phyloP scores from a whole-genome alignment of 176 grass and related monocot genomes.

The Oryza coarctata region DNA sequence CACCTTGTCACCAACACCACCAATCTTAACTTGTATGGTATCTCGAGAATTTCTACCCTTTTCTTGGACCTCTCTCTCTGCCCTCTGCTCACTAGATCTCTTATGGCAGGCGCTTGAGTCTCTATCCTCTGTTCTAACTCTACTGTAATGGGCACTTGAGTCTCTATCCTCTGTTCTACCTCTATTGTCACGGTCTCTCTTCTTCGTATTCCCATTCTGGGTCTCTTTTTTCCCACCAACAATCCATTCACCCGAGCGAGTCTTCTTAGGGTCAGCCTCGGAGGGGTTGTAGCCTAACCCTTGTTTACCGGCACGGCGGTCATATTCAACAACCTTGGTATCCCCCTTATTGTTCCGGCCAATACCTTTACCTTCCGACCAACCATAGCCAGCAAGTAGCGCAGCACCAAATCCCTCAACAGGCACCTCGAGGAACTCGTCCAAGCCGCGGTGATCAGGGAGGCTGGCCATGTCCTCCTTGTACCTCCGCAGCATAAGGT shows the following conservation, averaged over 20 bases:
- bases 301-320: constrained; percentile 55
- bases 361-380: constrained; percentile 75
- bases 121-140: constrained; percentile 32
- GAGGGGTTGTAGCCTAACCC: constrained; percentile 78
- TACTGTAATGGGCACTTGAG: constrained; percentile 17
- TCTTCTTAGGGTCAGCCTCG: constrained; percentile 69
- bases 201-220: constrained; percentile 48
- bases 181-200: constrained; percentile 41
- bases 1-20: constrained; percentile 28
- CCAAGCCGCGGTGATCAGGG: constrained; percentile 68
- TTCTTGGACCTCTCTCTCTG: constrained; percentile 37
- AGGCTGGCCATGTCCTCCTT: constrained; percentile 77
- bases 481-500: constrained; percentile 64
- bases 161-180: constrained; percentile 33
- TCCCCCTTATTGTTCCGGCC: constrained; percentile 77
- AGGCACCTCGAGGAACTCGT: constrained; percentile 65
- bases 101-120: constrained; percentile 31
- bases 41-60: constrained; percentile 40
- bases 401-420: constrained; percentile 77
- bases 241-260: constrained; percentile 58
- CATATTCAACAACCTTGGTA: constrained; percentile 63
- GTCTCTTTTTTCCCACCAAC: constrained; percentile 37
- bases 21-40: constrained; percentile 33
- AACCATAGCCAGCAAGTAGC: constrained; percentile 81
- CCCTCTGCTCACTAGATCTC: constrained; percentile 29